Evolutionary conservation across 768 basidiomycete species (phyloP), one percentile per base, ranked within the genome.

Genomic region (Agrocybe pediades): DNA sequence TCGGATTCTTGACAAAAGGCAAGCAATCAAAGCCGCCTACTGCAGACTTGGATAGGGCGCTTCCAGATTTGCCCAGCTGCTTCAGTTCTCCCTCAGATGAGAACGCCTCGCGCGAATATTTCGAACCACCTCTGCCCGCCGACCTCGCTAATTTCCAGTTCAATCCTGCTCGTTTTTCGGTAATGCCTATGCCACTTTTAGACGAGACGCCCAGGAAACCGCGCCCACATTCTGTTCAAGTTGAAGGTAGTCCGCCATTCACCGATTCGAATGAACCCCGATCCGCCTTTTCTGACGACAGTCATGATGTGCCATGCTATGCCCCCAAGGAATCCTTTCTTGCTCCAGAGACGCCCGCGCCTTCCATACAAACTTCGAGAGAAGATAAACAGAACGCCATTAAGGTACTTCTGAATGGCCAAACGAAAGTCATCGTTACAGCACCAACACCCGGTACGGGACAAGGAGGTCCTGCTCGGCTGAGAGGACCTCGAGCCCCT

Each of bases 1-100:
- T 92, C 54, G 82, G 76, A 4, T 92, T 92, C 68, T 69, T 92
- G 45, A 81, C 81, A 57, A 80, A 71, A 66, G 74, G 73, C 60
- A 72, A 71, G 53, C 69, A 67, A 48, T 71, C 70, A 30, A 65
- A 65, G 39, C 54, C 54, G 3, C 51, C 63, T 15, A 64, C 69
- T 36, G 13, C 33, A 44, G 68, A 74, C 7, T 53, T 74, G 39
- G 75, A 78, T 41, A 63, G 70, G 20, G 66, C 71, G 5, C 69
- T 77, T 17, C 73, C 77, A 2, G 68, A 76, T 24, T 64, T 69
- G 6, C 71, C 72, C 0, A 77, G 74, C 60, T 61, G 69, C 23
- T 76, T 74, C 59, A 76, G 73, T 57, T 70, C 75, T 16, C 73
- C 73, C 9, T 78, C 78, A 1, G 63, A 68, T 23, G 67, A 66